Conservation (phyloP, 352 stramenopile species). For the Pythium brassicae region DNA sequence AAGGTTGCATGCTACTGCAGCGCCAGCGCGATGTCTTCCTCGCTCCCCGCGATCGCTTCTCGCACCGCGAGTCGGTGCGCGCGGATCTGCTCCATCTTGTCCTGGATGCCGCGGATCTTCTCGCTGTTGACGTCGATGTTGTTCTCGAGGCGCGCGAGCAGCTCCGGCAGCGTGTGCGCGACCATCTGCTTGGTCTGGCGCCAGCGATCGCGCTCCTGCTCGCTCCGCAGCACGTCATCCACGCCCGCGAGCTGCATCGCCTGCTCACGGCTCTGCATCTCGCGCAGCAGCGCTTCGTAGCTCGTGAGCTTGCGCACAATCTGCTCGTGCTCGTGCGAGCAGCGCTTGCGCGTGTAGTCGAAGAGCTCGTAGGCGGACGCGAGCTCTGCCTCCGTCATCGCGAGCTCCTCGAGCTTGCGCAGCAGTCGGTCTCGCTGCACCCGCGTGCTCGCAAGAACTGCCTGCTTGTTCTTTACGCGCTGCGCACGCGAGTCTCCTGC, state of each 20-base stretch:
- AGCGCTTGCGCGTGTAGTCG: conserved; percentile 46
- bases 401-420: conserved; percentile 53
- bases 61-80: conserved; percentile 42
- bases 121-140: conserved; percentile 61
- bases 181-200: conserved; percentile 53
- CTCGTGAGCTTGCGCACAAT: conserved; percentile 40
- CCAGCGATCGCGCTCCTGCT: conserved; percentile 41
- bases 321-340: conserved; percentile 33
- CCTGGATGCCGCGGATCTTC: conserved; percentile 53
- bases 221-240: conserved; percentile 20
- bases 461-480: conserved; percentile 9
- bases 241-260: conserved; percentile 12
- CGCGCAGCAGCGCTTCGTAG: conserved; percentile 36
- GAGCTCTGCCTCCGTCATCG: conserved; percentile 59
- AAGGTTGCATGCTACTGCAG: conserved; percentile 16
- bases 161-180: conserved; percentile 36
- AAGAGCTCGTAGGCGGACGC: conserved; percentile 53
- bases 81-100: conserved; percentile 51
- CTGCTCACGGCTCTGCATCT: conserved; percentile 22
- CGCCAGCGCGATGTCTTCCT: conserved; percentile 56
- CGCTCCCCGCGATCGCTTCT: conserved; percentile 51
- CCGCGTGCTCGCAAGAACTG: conserved; percentile 34
- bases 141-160: conserved; percentile 47
- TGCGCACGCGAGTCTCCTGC: background rate
- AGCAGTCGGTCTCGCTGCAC: conserved; percentile 52